These are phyloP conservation scores for Botrytis fabae DNA, from an alignment of 2,329 filamentous ascomycete species.

Conservation along the genomic window DNA sequence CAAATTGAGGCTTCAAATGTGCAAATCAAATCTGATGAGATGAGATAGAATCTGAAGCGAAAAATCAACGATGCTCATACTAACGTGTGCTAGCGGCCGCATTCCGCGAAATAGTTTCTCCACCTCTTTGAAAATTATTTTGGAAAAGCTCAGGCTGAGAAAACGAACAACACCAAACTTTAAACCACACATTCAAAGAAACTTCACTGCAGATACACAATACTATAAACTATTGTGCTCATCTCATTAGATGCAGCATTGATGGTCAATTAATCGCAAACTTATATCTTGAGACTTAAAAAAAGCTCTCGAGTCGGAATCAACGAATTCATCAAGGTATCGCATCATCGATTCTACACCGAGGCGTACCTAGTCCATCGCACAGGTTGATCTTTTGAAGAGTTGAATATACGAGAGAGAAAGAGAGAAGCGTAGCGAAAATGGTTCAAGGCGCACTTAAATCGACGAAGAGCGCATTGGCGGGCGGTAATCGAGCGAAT, in stretches of 20 bases:
- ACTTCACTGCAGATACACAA: neutral
- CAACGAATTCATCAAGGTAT: neutral
- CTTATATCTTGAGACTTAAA: neutral
- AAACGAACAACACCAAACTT: neutral
- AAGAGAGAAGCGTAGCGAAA: neutral
- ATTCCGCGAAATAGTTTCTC: constrained; percentile 11
- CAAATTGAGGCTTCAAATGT: neutral
- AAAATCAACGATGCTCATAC: neutral
- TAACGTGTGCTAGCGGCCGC: neutral
- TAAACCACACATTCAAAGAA: neutral
- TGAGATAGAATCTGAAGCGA: neutral
- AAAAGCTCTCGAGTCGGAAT: neutral
- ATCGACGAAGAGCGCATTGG: constrained; percentile 30
- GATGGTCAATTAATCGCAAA: neutral
- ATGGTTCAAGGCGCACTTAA: constrained; percentile 43
- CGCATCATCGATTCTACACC: neutral
- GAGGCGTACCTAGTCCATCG: too few species aligned
- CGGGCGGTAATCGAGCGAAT: constrained; percentile 10
- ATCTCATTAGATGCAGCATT: neutral
- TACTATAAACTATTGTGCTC: neutral
- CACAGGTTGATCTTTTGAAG: neutral
- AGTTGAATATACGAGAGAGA: neutral
- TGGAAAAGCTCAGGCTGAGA: neutral
- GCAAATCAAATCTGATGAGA: neutral
- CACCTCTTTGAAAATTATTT: constrained; percentile 4